phyloP scores from a whole-genome alignment of 2,329 filamentous ascomycete genomes.

The Arthroderma sp. region DNA sequence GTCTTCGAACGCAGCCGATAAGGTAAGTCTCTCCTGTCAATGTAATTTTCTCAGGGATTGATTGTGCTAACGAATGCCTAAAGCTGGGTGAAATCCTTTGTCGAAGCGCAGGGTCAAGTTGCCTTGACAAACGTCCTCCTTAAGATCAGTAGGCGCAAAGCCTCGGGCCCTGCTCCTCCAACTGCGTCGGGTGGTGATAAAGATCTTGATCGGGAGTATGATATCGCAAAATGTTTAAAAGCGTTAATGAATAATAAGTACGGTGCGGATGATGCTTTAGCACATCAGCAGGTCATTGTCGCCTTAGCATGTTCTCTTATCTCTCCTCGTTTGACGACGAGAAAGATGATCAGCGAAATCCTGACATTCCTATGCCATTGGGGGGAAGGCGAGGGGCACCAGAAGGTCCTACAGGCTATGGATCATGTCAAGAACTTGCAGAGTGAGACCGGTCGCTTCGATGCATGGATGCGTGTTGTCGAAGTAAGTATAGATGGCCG shows the following conservation, averaged over 20 bases:
- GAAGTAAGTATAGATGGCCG: conserved; percentile 94
- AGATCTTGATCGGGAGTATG: conserved; percentile 82
- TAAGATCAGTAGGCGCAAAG: conserved; percentile 83
- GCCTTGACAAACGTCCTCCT: conserved; percentile 85
- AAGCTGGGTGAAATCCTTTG: conserved; percentile 86
- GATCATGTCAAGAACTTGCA: conserved; percentile 80
- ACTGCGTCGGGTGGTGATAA: conserved; percentile 52
- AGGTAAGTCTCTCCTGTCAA: conserved; percentile 29
- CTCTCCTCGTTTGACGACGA: conserved; percentile 75
- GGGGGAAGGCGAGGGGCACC: conserved; percentile 75
- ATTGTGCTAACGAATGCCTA: conserved; percentile 5
- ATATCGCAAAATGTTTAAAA: conserved; percentile 95
- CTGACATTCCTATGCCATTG: conserved; percentile 93
- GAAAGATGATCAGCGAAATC: conserved; percentile 91
- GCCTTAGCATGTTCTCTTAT: conserved; percentile 77
- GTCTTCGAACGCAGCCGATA: conserved; percentile 87
- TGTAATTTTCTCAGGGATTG: not conserved
- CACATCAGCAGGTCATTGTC: conserved; percentile 79
- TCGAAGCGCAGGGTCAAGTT: conserved; percentile 93
- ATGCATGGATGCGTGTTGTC: conserved; percentile 96
- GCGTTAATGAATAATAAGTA: conserved; percentile 99
- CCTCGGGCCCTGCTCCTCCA: conserved; percentile 54
- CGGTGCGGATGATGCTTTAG: conserved; percentile 85
- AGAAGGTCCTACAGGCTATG: conserved; percentile 86
- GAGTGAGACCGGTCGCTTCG: conserved; percentile 87